A percentile compares a stretch with the other conserved stretches of the same genome.
These are phyloP conservation scores for Wilhelminamyces savonicus DNA, from an alignment of 805 yeast species.

Conservation along the genomic window DNA sequence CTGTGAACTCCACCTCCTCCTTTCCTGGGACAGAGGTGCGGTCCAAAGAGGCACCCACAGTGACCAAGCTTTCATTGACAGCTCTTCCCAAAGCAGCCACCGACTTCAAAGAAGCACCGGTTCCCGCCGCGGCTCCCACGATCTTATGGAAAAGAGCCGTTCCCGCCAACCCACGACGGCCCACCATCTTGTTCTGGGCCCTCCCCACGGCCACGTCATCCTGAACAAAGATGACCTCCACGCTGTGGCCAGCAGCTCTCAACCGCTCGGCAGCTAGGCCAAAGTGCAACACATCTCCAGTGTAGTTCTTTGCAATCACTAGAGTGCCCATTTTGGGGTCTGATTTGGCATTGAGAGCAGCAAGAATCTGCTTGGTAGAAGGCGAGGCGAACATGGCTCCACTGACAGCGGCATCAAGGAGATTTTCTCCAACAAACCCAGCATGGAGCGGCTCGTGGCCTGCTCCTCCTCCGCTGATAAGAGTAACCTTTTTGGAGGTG, in stretches of 20 bases:
- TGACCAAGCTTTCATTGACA: constrained; percentile 63
- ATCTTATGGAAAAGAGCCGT: constrained; percentile 82
- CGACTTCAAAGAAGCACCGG: constrained; percentile 39
- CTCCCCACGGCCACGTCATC: constrained; percentile 96
- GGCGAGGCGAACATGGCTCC: constrained; percentile 96
- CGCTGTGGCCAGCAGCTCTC: constrained; percentile 64
- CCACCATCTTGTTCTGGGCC: constrained; percentile 83
- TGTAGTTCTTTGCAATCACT: constrained; percentile 82
- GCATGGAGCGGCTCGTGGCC: constrained; percentile 96
- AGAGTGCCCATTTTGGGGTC: constrained; percentile 56
- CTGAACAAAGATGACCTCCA: constrained; percentile 71
- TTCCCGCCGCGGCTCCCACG: constrained; percentile 63
- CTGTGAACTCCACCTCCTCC: constrained; percentile 42
- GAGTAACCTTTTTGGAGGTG: constrained; percentile 49
- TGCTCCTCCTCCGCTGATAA: constrained; percentile 89
- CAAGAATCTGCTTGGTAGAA: constrained; percentile 77
- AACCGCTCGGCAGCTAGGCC: constrained; percentile 90
- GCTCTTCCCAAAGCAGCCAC: constrained; percentile 54
- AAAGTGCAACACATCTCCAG: constrained; percentile 91
- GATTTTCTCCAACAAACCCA: constrained; percentile 82
- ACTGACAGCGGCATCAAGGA: constrained; percentile 80
- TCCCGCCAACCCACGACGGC: constrained; percentile 92
- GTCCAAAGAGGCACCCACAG: constrained; percentile 85
- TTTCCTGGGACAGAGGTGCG: constrained; percentile 89
- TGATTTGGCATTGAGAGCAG: constrained; percentile 58